Conservation (phyloP, 768 basidiomycete species). For the Leccinum sublutescens region DNA sequence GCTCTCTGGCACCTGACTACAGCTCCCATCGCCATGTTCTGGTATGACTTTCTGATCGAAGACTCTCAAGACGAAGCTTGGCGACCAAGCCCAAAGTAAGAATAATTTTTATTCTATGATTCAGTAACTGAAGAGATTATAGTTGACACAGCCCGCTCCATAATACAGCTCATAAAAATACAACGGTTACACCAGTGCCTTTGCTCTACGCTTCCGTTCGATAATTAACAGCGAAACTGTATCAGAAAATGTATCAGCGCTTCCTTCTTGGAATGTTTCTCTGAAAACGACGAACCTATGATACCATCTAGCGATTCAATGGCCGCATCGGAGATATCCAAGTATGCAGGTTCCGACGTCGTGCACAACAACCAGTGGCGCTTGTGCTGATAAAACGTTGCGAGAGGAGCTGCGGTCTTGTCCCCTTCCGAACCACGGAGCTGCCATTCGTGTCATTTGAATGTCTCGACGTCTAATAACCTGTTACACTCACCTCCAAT, state of each 20-base stretch:
- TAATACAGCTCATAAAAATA: neutral
- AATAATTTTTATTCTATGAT: conserved; percentile 2
- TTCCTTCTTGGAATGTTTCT: neutral
- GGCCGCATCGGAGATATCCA: conserved; percentile 35
- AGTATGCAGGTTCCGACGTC: conserved; percentile 36
- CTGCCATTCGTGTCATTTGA: conserved; percentile 14
- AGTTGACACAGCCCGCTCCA: conserved; percentile 14
- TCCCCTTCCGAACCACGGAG: conserved; percentile 25
- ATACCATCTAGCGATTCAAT: conserved; percentile 36
- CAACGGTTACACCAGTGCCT: conserved; percentile 7
- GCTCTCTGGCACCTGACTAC: conserved; percentile 91
- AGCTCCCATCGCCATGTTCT: conserved; percentile 67
- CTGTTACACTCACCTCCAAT: conserved; percentile 12
- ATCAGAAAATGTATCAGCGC: neutral
- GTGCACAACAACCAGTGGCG: conserved; percentile 34
- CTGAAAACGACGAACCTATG: conserved; percentile 28
- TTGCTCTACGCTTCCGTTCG: conserved; percentile 27
- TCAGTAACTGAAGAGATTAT: conserved; percentile 9
- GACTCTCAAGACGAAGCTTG: conserved; percentile 74
- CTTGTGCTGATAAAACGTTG: conserved; percentile 34
- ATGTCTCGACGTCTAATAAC: neutral
- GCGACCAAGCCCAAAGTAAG: conserved; percentile 43
- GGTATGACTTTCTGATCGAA: conserved; percentile 82
- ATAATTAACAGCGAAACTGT: conserved; percentile 35
- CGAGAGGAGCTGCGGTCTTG: conserved; percentile 31